Evolutionary conservation across 345 rosid species (phyloP), one percentile per base, ranked within the genome.

Genomic region (Lumnitzera racemosa): DNA sequence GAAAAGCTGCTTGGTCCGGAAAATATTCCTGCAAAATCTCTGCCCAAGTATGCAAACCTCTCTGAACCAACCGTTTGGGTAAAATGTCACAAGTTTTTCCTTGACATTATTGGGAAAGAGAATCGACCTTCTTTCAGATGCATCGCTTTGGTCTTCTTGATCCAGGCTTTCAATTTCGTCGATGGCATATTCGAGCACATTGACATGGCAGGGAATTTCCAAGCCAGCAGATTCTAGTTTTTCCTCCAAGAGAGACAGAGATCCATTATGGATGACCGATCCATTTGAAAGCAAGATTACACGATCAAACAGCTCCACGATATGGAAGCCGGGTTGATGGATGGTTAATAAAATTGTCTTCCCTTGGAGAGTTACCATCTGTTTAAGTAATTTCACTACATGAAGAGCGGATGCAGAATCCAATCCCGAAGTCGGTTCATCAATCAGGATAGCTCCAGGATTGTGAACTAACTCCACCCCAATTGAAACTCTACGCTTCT

Each of bases 391-490:
- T 57, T 69, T 80, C 47, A 82, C 70, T 25, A 83, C 71, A 58
- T 83, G 92, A 50, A 91, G 84, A 57, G 98, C 98, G 1, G 96
- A 85, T 0, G 89, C 95, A 0, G 98, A 91, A 70, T 91, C 98
- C 76, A 91, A 67, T 15, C 98, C 92, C 17, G 96, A 91, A 66
- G 96, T 91, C n/a, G 98, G 98, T 68, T 91, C 98, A 68, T 91
- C 96, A 11, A 91, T 80, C 71, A 91, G 53, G 61, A 91, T 66
- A 72, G 89, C 87, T n/a, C 77, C 77, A 43, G 98, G 96, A 56
- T 89, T 90, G 68, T 91, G 96, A 66, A 91, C 95, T 55, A 91
- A 72, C 59, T 91, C 98, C 66, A 89, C 92, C 55, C 95, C 98
- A 58, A 91, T 82, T 0, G 96, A 91, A 67, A 85, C 96, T 55